Conservation (phyloP, 768 basidiomycete species). For the Suillus subalutaceus region DNA sequence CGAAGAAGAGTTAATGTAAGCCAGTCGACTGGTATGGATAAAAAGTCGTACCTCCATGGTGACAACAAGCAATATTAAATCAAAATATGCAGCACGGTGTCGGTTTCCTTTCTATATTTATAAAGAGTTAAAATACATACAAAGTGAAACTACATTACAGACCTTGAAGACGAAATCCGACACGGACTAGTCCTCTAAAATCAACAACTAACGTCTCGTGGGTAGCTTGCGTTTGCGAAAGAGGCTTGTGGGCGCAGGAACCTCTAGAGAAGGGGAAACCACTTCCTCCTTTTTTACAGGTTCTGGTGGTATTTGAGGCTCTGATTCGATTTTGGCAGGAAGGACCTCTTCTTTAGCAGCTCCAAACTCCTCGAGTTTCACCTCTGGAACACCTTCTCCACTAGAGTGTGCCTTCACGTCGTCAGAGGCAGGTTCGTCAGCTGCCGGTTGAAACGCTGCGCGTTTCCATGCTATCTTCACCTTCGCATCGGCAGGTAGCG, state of each 20-base stretch:
- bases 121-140: conserved; percentile 5
- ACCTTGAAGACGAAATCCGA: background rate
- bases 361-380: background rate
- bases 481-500: conserved; percentile 27
- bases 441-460: conserved; percentile 15
- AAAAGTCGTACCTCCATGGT: background rate
- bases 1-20: background rate
- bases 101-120: background rate
- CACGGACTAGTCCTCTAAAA: background rate
- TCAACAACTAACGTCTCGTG: background rate
- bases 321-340: conserved; percentile 6
- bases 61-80: background rate
- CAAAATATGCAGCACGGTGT: background rate
- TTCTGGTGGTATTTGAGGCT: conserved; percentile 7
- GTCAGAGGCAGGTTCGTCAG: background rate
- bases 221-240: conserved; percentile 40
- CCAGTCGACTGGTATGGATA: background rate
- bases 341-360: conserved; percentile 7
- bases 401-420: conserved; percentile 13
- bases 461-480: conserved; percentile 39
- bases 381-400: conserved; percentile 15
- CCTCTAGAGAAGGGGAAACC: conserved; percentile 1
- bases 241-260: conserved; percentile 11
- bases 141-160: background rate
- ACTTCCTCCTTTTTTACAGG: conserved; percentile 19